Evolutionary conservation across 2,329 filamentous ascomycete species (phyloP).

Genomic region (Xylaria sp.): DNA sequence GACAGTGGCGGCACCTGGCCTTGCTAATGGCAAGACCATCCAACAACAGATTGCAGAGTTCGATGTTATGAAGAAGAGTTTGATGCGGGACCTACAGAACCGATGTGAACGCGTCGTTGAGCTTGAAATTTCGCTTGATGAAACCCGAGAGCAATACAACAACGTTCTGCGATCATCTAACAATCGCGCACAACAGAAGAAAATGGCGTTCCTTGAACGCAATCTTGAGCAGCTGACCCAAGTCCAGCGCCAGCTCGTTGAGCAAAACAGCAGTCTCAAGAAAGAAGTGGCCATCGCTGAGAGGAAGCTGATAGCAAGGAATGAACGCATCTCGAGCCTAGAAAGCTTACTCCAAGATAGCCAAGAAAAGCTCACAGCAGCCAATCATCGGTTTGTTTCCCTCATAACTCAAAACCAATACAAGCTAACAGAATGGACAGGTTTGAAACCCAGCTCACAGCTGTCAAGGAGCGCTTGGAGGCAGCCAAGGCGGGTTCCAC

Average conservation of each 20-base stretch:
- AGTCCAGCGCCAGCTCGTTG: conserved; percentile 95
- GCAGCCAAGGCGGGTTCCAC: conserved; percentile 93
- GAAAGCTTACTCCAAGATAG: conserved; percentile 94
- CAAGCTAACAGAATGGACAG: conserved; percentile 61
- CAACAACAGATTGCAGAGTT: conserved; percentile 99
- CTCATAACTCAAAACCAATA: conserved; percentile 22
- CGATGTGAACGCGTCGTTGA: conserved; percentile 98
- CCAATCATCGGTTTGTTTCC: conserved; percentile 88
- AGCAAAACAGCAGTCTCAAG: conserved; percentile 97
- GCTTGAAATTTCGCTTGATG: conserved; percentile 96
- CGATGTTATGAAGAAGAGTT: conserved; percentile 99
- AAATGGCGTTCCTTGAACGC: conserved; percentile 99
- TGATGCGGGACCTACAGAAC: conserved; percentile 99
- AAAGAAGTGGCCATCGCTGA: conserved; percentile 99
- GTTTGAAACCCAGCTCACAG: conserved; percentile 96
- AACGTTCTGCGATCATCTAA: conserved; percentile 96
- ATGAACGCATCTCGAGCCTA: conserved; percentile 95
- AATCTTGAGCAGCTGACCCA: conserved; percentile 98
- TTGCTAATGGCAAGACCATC: conserved; percentile 86
- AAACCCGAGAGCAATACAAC: conserved; percentile 99
- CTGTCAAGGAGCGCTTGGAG: conserved; percentile 97
- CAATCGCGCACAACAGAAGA: conserved; percentile 99
- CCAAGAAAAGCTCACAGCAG: conserved; percentile 97
- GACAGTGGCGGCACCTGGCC: conserved; percentile 64
- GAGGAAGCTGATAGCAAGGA: conserved; percentile 93